A percentile compares a stretch with the other conserved stretches of the same genome.
These are phyloP conservation scores for Arachis monticola DNA, from an alignment of 331 rosid species.

Conservation along the genomic window DNA sequence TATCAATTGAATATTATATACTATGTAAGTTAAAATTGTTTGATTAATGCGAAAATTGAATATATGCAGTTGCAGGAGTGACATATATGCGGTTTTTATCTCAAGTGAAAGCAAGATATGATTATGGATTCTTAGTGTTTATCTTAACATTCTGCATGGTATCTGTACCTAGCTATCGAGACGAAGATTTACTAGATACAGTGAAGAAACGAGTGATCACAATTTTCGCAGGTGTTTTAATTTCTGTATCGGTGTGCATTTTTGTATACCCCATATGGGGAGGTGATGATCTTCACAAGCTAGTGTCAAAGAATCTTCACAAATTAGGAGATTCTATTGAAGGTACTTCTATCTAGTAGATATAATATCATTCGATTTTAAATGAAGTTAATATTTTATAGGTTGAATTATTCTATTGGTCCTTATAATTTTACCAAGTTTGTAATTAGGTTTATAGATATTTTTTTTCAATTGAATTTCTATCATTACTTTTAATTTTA, in stretches of 20 bases:
- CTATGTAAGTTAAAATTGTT: background rate
- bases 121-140: conserved; percentile 54
- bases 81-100: conserved; percentile 57
- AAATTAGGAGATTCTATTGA: conserved; percentile 48
- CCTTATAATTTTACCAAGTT: too few species aligned
- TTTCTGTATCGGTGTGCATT: conserved; percentile 42
- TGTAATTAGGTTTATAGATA: too few species aligned
- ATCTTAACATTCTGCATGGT: conserved; percentile 61
- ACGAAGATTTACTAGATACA: conserved; percentile 36
- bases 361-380: too few species aligned
- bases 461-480: too few species aligned
- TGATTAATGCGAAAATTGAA: background rate
- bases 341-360: conserved; percentile 32
- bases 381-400: too few species aligned
- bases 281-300: conserved; percentile 59
- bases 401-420: background rate
- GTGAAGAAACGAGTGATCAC: conserved; percentile 49
- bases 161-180: conserved; percentile 51
- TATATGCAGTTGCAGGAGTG: conserved; percentile 46
- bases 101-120: conserved; percentile 48
- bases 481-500: too few species aligned
- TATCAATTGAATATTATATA: background rate
- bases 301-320: conserved; percentile 44
- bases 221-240: conserved; percentile 49
- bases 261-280: conserved; percentile 60